phyloP scores from a whole-genome alignment of 176 grass and related monocot species.

The Ensete ventricosum region DNA sequence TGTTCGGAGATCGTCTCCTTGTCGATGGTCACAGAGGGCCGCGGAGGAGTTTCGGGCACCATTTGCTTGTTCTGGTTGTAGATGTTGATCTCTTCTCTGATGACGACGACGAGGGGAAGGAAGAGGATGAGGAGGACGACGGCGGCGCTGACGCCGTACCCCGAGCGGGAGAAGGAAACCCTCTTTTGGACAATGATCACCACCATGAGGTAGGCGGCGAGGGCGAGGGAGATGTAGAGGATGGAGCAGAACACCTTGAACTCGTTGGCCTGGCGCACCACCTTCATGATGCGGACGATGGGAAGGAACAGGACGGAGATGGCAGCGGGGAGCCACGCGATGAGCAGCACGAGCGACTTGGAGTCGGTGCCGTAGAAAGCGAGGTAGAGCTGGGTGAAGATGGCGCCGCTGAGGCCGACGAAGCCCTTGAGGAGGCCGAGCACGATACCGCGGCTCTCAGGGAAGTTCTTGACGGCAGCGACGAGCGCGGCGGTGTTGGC shows the following conservation, averaged over 20 bases:
- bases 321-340: constrained; percentile 70
- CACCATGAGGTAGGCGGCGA: constrained; percentile 44
- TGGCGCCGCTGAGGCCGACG: constrained; percentile 70
- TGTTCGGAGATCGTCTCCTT: neutral
- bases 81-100: constrained; percentile 46
- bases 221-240: constrained; percentile 66
- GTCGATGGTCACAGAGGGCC: neutral
- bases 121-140: constrained; percentile 45
- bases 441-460: constrained; percentile 50
- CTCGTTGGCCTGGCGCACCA: constrained; percentile 4
- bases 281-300: constrained; percentile 56
- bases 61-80: constrained; percentile 24
- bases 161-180: constrained; percentile 43
- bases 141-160: constrained; percentile 25
- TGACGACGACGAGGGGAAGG: constrained; percentile 50
- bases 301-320: constrained; percentile 55
- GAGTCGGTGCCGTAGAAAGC: constrained; percentile 51
- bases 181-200: constrained; percentile 51
- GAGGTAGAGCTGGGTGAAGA: constrained; percentile 79
- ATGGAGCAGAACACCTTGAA: constrained; percentile 53
- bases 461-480: constrained; percentile 70
- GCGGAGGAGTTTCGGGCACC: neutral
- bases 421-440: constrained; percentile 68
- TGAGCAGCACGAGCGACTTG: constrained; percentile 48
- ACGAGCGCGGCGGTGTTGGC: constrained; percentile 66